phyloP scores from a whole-genome alignment of 257 asterid species.

The Ophiorrhiza pumila region DNA sequence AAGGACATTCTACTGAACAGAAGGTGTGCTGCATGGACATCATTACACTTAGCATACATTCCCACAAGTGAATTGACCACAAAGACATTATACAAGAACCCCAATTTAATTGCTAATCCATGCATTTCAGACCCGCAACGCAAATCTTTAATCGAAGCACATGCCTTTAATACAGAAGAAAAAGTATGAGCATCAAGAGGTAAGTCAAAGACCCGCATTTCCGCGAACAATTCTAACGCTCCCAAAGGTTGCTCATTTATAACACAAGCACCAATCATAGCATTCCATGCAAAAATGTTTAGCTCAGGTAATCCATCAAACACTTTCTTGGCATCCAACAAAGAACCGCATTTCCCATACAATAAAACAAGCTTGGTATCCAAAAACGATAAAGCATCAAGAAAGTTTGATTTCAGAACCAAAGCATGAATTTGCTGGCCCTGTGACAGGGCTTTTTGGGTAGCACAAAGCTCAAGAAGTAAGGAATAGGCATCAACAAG shows the following conservation, averaged over 20 bases:
- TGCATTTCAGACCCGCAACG: conserved; percentile 60
- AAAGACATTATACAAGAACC: conserved; percentile 40
- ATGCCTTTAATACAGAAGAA: conserved; percentile 58
- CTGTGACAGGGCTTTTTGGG: conserved; percentile 26
- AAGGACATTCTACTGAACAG: conserved; percentile 43
- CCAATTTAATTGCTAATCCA: conserved; percentile 47
- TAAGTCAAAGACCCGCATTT: conserved; percentile 48
- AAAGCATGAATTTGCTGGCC: conserved; percentile 72
- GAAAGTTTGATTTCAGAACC: conserved; percentile 35
- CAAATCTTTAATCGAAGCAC: conserved; percentile 37
- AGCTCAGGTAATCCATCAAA: conserved; percentile 65
- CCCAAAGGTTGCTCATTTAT: conserved; percentile 33
- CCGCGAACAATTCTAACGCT: conserved; percentile 53
- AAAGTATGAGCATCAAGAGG: conserved; percentile 53
- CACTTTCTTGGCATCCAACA: conserved; percentile 47
- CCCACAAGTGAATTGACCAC: conserved; percentile 58
- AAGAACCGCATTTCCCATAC: conserved; percentile 67
- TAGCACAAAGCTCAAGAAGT: conserved; percentile 55
- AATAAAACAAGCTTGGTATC: conserved; percentile 56
- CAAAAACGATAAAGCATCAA: conserved; percentile 46
- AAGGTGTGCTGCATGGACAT: conserved; percentile 35
- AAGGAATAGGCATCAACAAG: conserved; percentile 52
- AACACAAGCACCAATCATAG: conserved; percentile 72
- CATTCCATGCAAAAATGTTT: conserved; percentile 70
- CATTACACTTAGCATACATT: conserved; percentile 55